A percentile compares a stretch with the other conserved stretches of the same genome.
phyloP scores from a whole-genome alignment of 2,329 filamentous ascomycete genomes.

The Leptographium flavum region DNA sequence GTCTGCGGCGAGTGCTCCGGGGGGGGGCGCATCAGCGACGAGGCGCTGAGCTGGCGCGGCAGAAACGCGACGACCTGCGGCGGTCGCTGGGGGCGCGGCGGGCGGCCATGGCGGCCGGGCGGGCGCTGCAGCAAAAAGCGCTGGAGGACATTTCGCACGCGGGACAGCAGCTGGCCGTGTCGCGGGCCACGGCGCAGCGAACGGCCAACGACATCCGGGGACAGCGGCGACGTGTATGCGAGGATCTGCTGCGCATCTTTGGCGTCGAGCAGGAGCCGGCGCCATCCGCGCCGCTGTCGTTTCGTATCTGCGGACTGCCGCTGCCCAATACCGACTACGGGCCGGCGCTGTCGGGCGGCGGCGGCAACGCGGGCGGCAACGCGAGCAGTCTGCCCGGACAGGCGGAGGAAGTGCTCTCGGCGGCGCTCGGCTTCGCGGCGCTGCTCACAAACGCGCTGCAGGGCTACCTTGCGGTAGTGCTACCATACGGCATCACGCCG shows the following conservation, averaged over 20 bases:
- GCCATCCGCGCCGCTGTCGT: conserved; percentile 50
- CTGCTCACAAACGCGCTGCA: conserved; percentile 64
- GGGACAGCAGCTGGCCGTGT: conserved; percentile 41
- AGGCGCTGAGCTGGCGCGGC: conserved; percentile 45
- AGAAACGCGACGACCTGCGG: conserved; percentile 52
- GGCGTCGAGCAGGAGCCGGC: conserved; percentile 51
- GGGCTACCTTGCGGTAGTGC: conserved; percentile 62
- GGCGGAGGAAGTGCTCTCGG: conserved; percentile 62
- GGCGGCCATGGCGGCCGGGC: conserved; percentile 52
- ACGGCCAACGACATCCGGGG: conserved; percentile 57
- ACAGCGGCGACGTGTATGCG: conserved; percentile 79
- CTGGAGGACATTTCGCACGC: conserved; percentile 48
- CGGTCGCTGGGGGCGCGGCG: conserved; percentile 51
- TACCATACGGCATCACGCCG: conserved; percentile 67
- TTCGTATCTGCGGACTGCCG: conserved; percentile 66
- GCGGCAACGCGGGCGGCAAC: neutral
- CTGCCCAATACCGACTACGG: conserved; percentile 74
- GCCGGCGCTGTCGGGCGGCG: conserved; percentile 16
- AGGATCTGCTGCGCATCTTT: conserved; percentile 68
- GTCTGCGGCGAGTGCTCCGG: conserved; percentile 29
- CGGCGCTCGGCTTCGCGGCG: conserved; percentile 67
- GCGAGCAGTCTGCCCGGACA: too few relatives aligned
- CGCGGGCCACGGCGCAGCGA: conserved; percentile 37
- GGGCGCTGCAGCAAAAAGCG: conserved; percentile 41
- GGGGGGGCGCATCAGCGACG: conserved; percentile 52